Evolutionary conservation across 2,329 filamentous ascomycete species (phyloP), one percentile per base, ranked within the genome.

Genomic region (Pseudomassariella vexata): DNA sequence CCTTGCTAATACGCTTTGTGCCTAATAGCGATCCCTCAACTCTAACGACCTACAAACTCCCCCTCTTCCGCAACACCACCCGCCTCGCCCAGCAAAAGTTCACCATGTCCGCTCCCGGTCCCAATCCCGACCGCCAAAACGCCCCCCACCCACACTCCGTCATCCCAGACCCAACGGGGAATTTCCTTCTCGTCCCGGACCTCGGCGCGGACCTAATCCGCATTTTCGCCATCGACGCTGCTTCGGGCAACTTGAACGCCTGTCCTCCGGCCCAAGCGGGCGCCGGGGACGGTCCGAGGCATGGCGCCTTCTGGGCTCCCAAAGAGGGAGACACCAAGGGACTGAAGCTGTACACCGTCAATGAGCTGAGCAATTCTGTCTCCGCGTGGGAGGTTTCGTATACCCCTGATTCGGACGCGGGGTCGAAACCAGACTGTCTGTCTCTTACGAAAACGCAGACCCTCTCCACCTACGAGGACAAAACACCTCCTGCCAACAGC

Each of bases 171-270:
- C 68, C 64, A 1, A 67, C 66, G 0, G 66, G 66, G 9, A 49
- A 57, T 22, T 75, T 63, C 45, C 44, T 76, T 15, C 49, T 76
- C 1, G 59, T 63, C 6, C 63, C 69, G 2, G 73, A 77, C 40
- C 60, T 76, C 3, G 72, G 72, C 20, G 66, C 70, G 5, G 72
- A 77, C 43, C 46, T 70, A 15, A 57, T 75, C 32, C 70, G 70
- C 36, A 63, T 76, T 43, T 72, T 70, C 56, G 56, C 56, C 47
- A 67, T 76, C 44, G 56, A 70, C 41, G 42, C 59, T 15, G 37
- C 32, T 3, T 63, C 58, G 1, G 69, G 71, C 7, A 46, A 49
- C 24, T 59, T 76, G 12, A 64, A 62, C 1, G 56, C 63, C 9
- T 72, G 68, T 38, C 47, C 60, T 5, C 49, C 63, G 2, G 63